These are phyloP conservation scores for Neurospora sp. DNA, from an alignment of 495 filamentous ascomycete genomes.

Conservation along the genomic window DNA sequence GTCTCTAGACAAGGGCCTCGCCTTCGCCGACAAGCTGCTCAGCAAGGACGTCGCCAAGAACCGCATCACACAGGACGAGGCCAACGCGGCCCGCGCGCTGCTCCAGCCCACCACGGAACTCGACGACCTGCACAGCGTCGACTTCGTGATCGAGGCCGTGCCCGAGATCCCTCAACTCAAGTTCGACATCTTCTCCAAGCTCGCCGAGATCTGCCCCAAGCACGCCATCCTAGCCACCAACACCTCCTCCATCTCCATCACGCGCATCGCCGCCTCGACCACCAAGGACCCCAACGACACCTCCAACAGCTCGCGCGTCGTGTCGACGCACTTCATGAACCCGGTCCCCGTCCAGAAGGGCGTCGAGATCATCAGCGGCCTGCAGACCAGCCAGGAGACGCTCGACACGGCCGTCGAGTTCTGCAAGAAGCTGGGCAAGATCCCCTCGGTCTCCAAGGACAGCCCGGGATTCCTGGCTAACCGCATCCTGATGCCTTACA, in stretches of 20 bases:
- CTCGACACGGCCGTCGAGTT: constrained; percentile 77
- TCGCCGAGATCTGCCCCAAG: constrained; percentile 74
- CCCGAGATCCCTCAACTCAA: constrained; percentile 88
- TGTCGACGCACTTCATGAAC: constrained; percentile 99
- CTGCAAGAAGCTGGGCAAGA: constrained; percentile 86
- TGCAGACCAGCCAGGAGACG: constrained; percentile 80
- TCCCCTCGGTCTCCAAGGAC: constrained; percentile 76
- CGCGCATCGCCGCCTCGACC: constrained; percentile 81
- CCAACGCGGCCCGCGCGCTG: constrained; percentile 56
- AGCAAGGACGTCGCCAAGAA: constrained; percentile 84
- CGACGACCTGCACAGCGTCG: constrained; percentile 70
- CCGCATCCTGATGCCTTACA: constrained; percentile 96
- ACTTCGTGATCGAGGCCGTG: constrained; percentile 97
- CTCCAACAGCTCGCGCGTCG: constrained; percentile 73
- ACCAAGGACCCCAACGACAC: constrained; percentile 60
- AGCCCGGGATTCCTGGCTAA: constrained; percentile 94
- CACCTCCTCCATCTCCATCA: constrained; percentile 95
- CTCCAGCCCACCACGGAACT: constrained; percentile 62
- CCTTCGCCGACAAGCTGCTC: constrained; percentile 92
- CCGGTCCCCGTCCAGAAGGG: constrained; percentile 95
- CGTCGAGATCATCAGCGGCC: constrained; percentile 89
- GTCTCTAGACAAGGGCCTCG: constrained; percentile 83
- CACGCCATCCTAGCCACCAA: constrained; percentile 94
- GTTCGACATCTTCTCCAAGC: constrained; percentile 70
- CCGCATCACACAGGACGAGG: constrained; percentile 66